phyloP scores from a whole-genome alignment of 2,329 filamentous ascomycete species.

The Phialocephala sp. region DNA sequence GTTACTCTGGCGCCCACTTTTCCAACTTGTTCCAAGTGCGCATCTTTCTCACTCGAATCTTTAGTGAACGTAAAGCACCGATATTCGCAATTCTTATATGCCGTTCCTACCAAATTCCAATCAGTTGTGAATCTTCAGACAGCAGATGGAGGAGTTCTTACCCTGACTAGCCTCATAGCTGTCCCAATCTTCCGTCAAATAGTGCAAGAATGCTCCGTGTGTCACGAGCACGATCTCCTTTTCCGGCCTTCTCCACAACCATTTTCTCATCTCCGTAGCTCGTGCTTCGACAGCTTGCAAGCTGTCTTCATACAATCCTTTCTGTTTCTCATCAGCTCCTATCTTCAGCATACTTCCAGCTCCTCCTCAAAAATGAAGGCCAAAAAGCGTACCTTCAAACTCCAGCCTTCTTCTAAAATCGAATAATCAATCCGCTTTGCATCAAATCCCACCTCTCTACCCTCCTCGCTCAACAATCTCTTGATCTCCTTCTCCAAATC shows the following conservation, averaged over 20 bases:
- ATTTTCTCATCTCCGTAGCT: constrained; percentile 25
- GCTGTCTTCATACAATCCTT: constrained; percentile 28
- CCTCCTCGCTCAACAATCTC: constrained; percentile 18
- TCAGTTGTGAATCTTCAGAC: not conserved
- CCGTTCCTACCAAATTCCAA: constrained; percentile 22
- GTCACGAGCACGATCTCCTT: constrained; percentile 29
- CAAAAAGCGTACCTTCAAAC: constrained; percentile 21
- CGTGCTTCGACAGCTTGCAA: constrained; percentile 22
- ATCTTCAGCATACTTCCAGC: not conserved
- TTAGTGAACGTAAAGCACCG: constrained; percentile 27
- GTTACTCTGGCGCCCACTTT: constrained; percentile 2
- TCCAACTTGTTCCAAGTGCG: constrained; percentile 28
- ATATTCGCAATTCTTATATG: constrained; percentile 30
- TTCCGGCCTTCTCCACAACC: constrained; percentile 29
- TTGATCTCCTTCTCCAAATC: constrained; percentile 17
- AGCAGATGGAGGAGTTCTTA: not conserved
- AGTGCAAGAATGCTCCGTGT: constrained; percentile 31
- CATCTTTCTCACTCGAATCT: constrained; percentile 26
- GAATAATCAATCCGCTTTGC: constrained; percentile 26
- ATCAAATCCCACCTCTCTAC: constrained; percentile 22
- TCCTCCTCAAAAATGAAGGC: not conserved
- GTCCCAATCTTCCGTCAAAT: constrained; percentile 31
- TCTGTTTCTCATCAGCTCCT: constrained; percentile 16
- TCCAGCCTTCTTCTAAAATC: constrained; percentile 29
- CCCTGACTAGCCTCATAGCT: constrained; percentile 20